phyloP scores from a whole-genome alignment of 352 stramenopile species.

The Phytophthora pisi region DNA sequence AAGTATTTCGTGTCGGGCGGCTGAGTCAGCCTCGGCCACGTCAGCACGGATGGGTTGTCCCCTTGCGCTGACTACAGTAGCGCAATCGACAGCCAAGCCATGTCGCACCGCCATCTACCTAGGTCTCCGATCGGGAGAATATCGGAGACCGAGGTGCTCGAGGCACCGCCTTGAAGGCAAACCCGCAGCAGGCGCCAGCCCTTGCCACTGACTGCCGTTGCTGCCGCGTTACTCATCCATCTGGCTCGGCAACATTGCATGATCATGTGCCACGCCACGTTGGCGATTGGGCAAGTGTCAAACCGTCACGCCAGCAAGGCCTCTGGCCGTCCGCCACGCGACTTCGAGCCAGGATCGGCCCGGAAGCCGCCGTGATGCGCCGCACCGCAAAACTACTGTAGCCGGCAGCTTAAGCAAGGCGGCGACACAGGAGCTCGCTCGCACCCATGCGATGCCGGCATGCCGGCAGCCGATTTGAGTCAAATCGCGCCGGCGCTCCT shows the following conservation, averaged over 20 bases:
- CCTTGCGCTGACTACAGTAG: slow-evolving; percentile 18
- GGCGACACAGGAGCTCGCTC: not conserved
- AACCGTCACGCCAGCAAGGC: not conserved
- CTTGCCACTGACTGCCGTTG: too few species aligned
- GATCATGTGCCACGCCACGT: slow-evolving; percentile 15
- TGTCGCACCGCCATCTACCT: not conserved
- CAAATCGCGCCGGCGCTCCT: slow-evolving; percentile 27
- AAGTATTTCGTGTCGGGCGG: slow-evolving; percentile 10
- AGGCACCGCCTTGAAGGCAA: too few species aligned
- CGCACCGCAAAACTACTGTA: not conserved
- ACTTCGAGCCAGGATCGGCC: not conserved
- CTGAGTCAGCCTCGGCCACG: slow-evolving; percentile 14
- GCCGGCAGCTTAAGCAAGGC: not conserved
- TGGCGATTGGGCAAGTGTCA: slow-evolving; percentile 5
- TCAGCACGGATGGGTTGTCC: slow-evolving; percentile 5
- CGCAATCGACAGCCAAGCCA: slow-evolving; percentile 11
- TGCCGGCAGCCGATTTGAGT: slow-evolving; percentile 10
- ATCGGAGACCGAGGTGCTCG: too few species aligned
- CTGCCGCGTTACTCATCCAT: not conserved
- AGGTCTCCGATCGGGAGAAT: too few species aligned
- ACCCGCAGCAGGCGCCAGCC: too few species aligned
- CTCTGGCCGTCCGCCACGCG: not conserved
- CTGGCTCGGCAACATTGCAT: slow-evolving; percentile 2
- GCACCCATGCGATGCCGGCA: too few species aligned
- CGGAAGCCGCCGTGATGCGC: not conserved